Evolutionary conservation across 495 filamentous ascomycete species (phyloP).

Genomic region (Daldinia grandis): DNA sequence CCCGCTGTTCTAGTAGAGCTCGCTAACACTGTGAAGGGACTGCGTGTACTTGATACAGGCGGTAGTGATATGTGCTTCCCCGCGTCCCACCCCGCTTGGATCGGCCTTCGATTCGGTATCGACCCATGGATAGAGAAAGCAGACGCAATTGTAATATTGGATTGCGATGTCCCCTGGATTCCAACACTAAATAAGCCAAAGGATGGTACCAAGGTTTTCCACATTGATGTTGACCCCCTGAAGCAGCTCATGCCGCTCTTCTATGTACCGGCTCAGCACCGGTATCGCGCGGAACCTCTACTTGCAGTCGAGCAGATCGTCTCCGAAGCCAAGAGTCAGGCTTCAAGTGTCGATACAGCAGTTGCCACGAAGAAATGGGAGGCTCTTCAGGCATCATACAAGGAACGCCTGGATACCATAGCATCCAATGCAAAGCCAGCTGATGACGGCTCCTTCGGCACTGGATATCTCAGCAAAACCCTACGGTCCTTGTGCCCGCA

Average conservation of each 20-base stretch:
- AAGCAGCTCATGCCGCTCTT: conserved; percentile 88
- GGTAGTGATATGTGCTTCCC: conserved; percentile 98
- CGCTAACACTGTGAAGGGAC: conserved; percentile 77
- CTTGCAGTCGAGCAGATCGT: conserved; percentile 78
- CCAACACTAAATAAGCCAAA: conserved; percentile 66
- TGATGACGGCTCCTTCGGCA: conserved; percentile 71
- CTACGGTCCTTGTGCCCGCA: conserved; percentile 71
- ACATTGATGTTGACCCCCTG: conserved; percentile 86
- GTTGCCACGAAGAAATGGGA: conserved; percentile 61
- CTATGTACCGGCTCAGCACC: conserved; percentile 75
- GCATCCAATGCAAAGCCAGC: conserved; percentile 62
- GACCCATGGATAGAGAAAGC: conserved; percentile 78
- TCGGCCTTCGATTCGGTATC: conserved; percentile 79
- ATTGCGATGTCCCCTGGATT: conserved; percentile 81
- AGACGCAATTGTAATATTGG: conserved; percentile 84
- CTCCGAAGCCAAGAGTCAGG: conserved; percentile 53
- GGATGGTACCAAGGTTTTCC: conserved; percentile 73
- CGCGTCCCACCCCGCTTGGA: conserved; percentile 72
- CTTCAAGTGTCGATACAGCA: conserved; percentile 57
- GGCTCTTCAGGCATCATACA: conserved; percentile 66
- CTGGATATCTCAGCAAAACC: conserved; percentile 71
- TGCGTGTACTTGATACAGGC: conserved; percentile 87
- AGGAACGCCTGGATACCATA: conserved; percentile 67
- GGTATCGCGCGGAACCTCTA: conserved; percentile 78
- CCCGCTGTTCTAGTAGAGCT: conserved; percentile 78